Evolutionary conservation across 768 basidiomycete genomes (phyloP).

Genomic region (Boletus vinaceobasis): DNA sequence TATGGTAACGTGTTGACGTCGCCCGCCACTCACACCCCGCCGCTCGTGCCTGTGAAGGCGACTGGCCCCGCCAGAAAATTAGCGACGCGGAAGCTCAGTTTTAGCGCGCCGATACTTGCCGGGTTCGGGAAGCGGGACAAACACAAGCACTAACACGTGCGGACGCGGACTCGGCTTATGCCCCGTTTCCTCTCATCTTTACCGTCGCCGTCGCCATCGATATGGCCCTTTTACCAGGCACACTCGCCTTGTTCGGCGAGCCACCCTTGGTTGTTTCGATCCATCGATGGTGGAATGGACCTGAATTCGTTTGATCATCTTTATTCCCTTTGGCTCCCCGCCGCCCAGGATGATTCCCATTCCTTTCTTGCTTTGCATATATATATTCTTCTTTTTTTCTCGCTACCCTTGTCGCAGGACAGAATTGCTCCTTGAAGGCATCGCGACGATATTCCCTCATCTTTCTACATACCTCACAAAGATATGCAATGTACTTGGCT

Average conservation of each 20-base stretch:
- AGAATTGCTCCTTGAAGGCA: conserved; percentile 10
- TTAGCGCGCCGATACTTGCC: conserved; percentile 52
- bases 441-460: conserved; percentile 16
- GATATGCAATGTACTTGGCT: conserved; percentile 24
- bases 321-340: conserved; percentile 24
- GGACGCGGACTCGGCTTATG: not conserved
- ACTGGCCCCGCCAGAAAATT: conserved; percentile 29
- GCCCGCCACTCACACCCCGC: conserved; percentile 14
- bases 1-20: conserved; percentile 15
- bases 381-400: not conserved
- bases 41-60: conserved; percentile 16
- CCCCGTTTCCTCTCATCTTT: not conserved
- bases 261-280: not conserved
- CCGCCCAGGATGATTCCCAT: not conserved
- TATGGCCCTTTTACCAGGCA: not conserved
- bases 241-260: not conserved
- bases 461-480: conserved; percentile 24
- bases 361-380: conserved; percentile 1
- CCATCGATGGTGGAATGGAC: not conserved
- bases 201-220: not conserved
- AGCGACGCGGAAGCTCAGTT: conserved; percentile 64
- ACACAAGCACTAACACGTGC: conserved; percentile 34
- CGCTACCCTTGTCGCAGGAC: conserved; percentile 5
- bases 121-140: conserved; percentile 55
- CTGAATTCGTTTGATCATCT: conserved; percentile 21